Base-by-base conservation (phyloP, 2,329 filamentous ascomycete species). In the Periconia digitata region DNA sequence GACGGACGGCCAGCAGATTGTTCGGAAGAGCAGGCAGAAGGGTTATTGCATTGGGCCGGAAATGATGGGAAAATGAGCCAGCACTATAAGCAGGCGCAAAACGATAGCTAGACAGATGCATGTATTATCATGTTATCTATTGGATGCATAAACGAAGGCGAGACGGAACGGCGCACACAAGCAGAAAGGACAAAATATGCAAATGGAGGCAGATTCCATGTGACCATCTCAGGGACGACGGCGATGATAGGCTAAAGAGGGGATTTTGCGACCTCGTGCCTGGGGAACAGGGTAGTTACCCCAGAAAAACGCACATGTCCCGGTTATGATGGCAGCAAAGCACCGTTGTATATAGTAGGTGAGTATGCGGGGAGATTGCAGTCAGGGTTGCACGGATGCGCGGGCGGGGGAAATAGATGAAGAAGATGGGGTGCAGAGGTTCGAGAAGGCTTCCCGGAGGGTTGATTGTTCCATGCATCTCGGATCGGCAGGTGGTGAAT, bases 271-370 rank as follows among this genome's bases (percentile, higher is more conserved):
- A 54, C 57, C 54, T 59, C 46, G 57, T 65, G 58, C 56, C 58
- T 56, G 51, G 42, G 51, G 50, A 37, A 48, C 58, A 66, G 55
- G 49, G 53, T 51, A 35, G 43, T 57, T 64, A 62, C 63, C 63
- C 66, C 60, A 63, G 63, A 58, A 56, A 56, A 52, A 50, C 52
- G 58, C 61, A 63, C 57, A 67, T 62, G 51, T 65, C 59, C 63
- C 64, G 62, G 65, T 53, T 58, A 56, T 47, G 44, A 44, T 44
- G 53, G 64, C 54, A 60, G 54, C 55, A 56, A 59, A 51, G 54
- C 38, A 47, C 49, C 40, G 39, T 53, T 61, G n/a, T n/a, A n/a
- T n/a, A 67, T 52, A 69, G 68, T 62, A 55, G 54, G 47, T 23
- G 42, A 49, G 39, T 49, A 61, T 64, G 64, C 60, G 64, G 64